Conservation (phyloP, 2,329 filamentous ascomycete genomes). For the Arthrinium phaeospermum region DNA sequence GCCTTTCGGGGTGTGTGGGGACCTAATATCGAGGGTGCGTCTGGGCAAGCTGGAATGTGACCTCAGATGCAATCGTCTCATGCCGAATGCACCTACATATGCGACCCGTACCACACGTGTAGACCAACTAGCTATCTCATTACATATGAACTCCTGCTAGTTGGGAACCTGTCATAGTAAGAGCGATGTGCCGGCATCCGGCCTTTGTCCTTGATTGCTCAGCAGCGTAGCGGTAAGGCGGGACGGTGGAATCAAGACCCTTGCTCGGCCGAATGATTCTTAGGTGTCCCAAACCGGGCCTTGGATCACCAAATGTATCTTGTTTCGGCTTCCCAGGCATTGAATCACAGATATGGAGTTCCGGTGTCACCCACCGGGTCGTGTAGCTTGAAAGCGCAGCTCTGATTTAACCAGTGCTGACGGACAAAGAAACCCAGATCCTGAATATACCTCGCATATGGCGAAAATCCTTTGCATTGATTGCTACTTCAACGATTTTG, state of each 20-base stretch:
- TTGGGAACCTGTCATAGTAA: neutral
- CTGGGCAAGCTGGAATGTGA: conserved; percentile 1
- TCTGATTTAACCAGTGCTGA: neutral
- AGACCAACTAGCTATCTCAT: neutral
- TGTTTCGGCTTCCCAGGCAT: neutral
- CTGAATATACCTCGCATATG: too few species aligned
- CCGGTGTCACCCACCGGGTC: neutral
- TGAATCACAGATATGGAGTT: neutral
- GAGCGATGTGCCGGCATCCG: neutral
- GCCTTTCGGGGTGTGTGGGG: neutral
- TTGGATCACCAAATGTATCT: neutral
- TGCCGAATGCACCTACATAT: neutral
- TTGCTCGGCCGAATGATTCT: neutral
- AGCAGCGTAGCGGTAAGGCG: neutral
- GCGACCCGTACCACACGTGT: neutral
- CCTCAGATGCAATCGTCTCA: neutral
- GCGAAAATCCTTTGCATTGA: too few species aligned
- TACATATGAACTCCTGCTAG: neutral
- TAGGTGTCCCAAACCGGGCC: neutral
- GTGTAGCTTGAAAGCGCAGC: neutral
- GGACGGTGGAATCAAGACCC: neutral
- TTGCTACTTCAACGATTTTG: too few species aligned
- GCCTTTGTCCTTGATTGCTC: neutral
- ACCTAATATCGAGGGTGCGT: neutral
- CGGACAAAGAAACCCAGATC: neutral